Evolutionary conservation across 1,284 basidiomycete genomes (phyloP).

Genomic region (Boletus sp.): DNA sequence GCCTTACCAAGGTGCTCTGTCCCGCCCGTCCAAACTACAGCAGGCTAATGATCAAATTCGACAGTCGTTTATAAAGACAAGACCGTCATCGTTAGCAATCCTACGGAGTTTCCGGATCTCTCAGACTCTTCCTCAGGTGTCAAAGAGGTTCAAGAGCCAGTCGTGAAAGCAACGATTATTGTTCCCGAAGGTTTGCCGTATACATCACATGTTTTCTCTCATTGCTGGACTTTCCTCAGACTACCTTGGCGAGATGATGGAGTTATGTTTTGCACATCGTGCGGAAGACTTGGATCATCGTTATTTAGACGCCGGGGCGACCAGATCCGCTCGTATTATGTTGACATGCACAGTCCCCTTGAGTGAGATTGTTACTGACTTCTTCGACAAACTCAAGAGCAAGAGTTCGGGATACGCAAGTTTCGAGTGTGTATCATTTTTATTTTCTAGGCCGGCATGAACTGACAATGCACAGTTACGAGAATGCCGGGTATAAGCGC

Average conservation of each 20-base stretch:
- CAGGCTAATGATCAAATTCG: slow-evolving; percentile 3
- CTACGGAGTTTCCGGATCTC: slow-evolving; percentile 87
- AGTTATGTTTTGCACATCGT: slow-evolving; percentile 78
- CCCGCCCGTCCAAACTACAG: background rate
- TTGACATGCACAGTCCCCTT: slow-evolving; percentile 83
- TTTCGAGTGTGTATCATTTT: slow-evolving; percentile 69
- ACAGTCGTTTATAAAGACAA: slow-evolving; percentile 75
- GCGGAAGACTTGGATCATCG: slow-evolving; percentile 77
- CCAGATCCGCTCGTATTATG: slow-evolving; percentile 62
- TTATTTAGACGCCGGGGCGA: slow-evolving; percentile 67
- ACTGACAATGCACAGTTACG: slow-evolving; percentile 60
- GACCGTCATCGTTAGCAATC: slow-evolving; percentile 79
- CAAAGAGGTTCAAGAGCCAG: slow-evolving; percentile 81
- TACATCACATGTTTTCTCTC: slow-evolving; percentile 1
- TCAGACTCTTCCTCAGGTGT: slow-evolving; percentile 64
- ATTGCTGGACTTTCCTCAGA: slow-evolving; percentile 42
- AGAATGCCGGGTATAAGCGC: slow-evolving; percentile 82
- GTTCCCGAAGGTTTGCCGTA: slow-evolving; percentile 76
- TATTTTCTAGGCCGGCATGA: background rate
- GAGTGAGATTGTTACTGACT: slow-evolving; percentile 89
- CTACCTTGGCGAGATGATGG: slow-evolving; percentile 91
- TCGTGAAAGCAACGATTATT: slow-evolving; percentile 88
- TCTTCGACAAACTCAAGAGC: slow-evolving; percentile 91
- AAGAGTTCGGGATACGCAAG: slow-evolving; percentile 90
- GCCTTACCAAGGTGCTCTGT: slow-evolving; percentile 75